Base-by-base conservation (phyloP, 345 rosid genomes). In the Salix suchowensis region DNA sequence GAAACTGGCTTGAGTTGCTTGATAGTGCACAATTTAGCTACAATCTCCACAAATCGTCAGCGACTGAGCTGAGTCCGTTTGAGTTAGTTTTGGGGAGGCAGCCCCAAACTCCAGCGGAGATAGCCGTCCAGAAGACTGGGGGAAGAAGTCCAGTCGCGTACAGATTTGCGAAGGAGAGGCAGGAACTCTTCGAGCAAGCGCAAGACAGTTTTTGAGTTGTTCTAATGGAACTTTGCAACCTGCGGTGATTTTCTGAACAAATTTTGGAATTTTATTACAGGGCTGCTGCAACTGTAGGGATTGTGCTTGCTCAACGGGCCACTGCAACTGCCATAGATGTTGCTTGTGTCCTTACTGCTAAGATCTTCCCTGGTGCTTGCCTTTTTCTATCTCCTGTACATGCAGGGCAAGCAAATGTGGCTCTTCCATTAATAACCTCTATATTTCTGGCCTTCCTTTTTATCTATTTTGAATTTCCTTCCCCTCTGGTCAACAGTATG, bases 271-370 rank as follows among this genome's bases (percentile, higher is more conserved):
- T 74, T 87, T 67, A 30, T 79, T 60, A 12, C 90, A 96, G 99
- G 96, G 98, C 99, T 70, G 97, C 97, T 75, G 98, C 99, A 65
- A 91, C 98, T 1, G 92, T 93, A 3, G 99, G 99, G 36, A 91
- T 96, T 46, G 98, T 96, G 37, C 97, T 96, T 79, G 98, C 98
- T 72, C 98, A 91, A 68, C 94, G 96, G 61, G 99, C 99, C 13
- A 96, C 98, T 88, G 98, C 98, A 79, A 93, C 99, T 21, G 98
- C 97, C 15, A 88, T 87, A 65, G 98, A 94, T 61, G 98, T 96
- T 79, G 98, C 99, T 14, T 98, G 93, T 75, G 92, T 91, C 81
- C 84, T 40, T 96, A 40, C 84, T 96, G 74, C 84, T 96, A 54
- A 88, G 96, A 46, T 89, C 94, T 66, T 91, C 90, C 73, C 77